Base-by-base conservation (phyloP, 2,329 filamentous ascomycete genomes). In the Xylariaceae sp. region DNA sequence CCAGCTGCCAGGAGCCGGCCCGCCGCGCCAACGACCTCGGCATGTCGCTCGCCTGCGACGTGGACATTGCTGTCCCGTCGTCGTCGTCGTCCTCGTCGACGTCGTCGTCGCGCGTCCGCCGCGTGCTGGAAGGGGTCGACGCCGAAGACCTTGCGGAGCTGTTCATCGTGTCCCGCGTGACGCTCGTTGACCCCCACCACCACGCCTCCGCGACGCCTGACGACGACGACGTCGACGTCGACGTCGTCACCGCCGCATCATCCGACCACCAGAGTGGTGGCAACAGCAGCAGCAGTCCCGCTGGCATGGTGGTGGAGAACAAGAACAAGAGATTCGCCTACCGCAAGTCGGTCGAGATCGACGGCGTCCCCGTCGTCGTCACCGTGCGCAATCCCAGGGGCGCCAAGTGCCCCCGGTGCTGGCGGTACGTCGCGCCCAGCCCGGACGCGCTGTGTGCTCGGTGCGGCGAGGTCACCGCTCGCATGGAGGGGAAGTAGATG, bases 331-430 rank as follows among this genome's bases (percentile, higher is more conserved):
- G 68, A 50, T 42, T 29, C 18, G 14, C 25, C 9, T 71, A 64
- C 44, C 49, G 43, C 5, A 60, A 60, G 32, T 53, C 57, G 8
- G 65, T 73, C 33, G 64, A 66, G 42, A 55, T 65, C 2, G 50
- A 53, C 24, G 64, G 32, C 12, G 31, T 39, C 5, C 46, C 44
- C 37, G 62, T 60, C 21, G 59, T 46, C 19, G 67, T 65, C 15
- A 58, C 61, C 43, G 65, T 70, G 15, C 45, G 68, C 32, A 68
- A 73, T 37, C 73, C 73, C 1, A 55, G 48, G 45, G 50, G 67
- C 10, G 61, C 68, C 29, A 98, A 96, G 58, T 98, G 92, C 56
- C 70, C 75, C 1, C 70, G 92, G 32, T 98, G 92, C 61, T 98
- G 92, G 92, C 76, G 83, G 41, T 94, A 86, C 57, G 70, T 83